Evolutionary conservation across 202 grass and related monocot genomes (phyloP).

Genomic region (Saccharum hybrid): DNA sequence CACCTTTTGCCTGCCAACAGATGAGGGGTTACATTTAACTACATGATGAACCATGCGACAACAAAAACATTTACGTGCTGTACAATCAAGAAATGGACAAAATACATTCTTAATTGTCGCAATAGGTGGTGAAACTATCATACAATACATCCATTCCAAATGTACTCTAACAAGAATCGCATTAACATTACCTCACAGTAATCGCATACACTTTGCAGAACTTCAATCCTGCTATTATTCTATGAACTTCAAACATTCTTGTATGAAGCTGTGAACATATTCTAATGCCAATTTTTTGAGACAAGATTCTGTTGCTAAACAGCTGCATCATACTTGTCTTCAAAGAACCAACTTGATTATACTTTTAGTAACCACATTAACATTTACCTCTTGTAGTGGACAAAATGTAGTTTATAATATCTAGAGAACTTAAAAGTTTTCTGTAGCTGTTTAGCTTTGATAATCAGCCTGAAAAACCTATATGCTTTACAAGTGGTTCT

Average conservation of each 20-base stretch:
- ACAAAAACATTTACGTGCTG: neutral
- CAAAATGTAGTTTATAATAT: constrained; percentile 14
- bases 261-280: neutral
- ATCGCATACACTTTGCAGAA: neutral
- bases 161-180: neutral
- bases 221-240: neutral
- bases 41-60: neutral
- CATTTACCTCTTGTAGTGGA: constrained; percentile 6
- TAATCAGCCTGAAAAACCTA: neutral
- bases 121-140: neutral
- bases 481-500: neutral
- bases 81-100: neutral
- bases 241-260: neutral
- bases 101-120: neutral
- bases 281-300: constrained; percentile 13
- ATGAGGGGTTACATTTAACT: constrained; percentile 15
- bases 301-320: neutral
- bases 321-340: neutral
- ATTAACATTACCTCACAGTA: neutral
- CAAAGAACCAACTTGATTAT: neutral
- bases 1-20: constrained; percentile 76
- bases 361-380: neutral
- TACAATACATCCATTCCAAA: neutral
- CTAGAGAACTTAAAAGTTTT: neutral
- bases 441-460: neutral